Percentiles rank a stretch among this genome's conserved stretches.
These are phyloP conservation scores for Ploettnerulaceae sp. DNA, from an alignment of 2,329 filamentous ascomycete genomes.

Conservation along the genomic window DNA sequence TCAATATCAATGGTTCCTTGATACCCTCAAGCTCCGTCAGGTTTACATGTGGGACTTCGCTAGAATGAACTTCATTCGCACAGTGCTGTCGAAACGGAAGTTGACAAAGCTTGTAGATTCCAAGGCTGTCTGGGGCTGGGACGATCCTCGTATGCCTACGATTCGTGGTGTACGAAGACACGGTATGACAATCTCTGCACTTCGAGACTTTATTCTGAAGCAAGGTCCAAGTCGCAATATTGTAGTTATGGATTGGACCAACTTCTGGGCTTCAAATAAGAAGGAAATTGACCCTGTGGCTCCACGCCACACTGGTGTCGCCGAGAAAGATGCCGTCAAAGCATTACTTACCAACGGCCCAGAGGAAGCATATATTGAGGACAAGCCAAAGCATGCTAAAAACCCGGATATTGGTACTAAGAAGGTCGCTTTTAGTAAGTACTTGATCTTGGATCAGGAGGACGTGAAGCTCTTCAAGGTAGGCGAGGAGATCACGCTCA, in stretches of 20 bases:
- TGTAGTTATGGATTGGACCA: conserved; percentile 77
- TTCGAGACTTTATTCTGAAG: conserved; percentile 79
- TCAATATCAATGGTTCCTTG: conserved; percentile 82
- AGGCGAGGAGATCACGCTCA: conserved; percentile 89
- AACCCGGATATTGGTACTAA: conserved; percentile 81
- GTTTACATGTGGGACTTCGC: conserved; percentile 85
- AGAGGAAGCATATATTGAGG: conserved; percentile 57
- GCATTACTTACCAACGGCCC: conserved; percentile 64
- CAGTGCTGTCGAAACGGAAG: conserved; percentile 81
- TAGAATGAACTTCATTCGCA: conserved; percentile 78
- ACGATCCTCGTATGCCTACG: conserved; percentile 82
- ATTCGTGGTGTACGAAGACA: conserved; percentile 73
- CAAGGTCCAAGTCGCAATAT: conserved; percentile 82
- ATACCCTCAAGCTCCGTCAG: conserved; percentile 66
- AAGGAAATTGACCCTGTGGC: conserved; percentile 76
- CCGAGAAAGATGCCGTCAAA: conserved; percentile 65
- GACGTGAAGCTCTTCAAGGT: conserved; percentile 77
- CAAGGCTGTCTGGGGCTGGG: conserved; percentile 76
- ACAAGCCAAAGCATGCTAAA: conserved; percentile 86
- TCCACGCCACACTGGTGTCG: conserved; percentile 68
- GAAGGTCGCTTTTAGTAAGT: conserved; percentile 72
- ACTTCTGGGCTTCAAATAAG: conserved; percentile 68
- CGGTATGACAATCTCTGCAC: conserved; percentile 72
- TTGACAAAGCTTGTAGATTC: conserved; percentile 76
- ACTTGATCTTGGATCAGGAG: conserved; percentile 77